These are phyloP conservation scores for Thalassiosira ordinaria DNA, from an alignment of 352 stramenopile genomes.

Conservation along the genomic window DNA sequence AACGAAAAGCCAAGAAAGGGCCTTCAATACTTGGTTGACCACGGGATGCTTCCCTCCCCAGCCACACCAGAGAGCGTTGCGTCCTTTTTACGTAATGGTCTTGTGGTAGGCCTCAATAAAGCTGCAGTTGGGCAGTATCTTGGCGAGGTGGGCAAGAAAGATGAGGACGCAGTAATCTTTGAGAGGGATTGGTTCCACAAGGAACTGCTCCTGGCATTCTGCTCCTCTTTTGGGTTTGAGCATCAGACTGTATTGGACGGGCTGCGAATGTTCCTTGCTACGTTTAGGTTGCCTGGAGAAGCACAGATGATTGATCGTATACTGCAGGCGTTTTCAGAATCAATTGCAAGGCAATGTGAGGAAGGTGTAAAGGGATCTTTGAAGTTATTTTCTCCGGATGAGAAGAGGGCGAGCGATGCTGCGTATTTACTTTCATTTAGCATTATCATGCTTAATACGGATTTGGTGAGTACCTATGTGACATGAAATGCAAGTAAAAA, in stretches of 20 bases:
- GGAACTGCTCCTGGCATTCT: constrained; percentile 81
- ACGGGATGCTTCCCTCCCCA: constrained; percentile 69
- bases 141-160: constrained; percentile 92
- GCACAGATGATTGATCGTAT: constrained; percentile 98
- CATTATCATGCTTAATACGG: constrained; percentile 93
- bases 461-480: constrained; percentile 68
- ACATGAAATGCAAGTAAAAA: no score
- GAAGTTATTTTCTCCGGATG: constrained; percentile 77
- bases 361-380: constrained; percentile 62
- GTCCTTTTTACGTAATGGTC: constrained; percentile 93
- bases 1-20: constrained; percentile 79
- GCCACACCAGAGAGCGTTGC: constrained; percentile 86
- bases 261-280: constrained; percentile 93
- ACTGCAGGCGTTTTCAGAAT: constrained; percentile 82
- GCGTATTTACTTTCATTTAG: constrained; percentile 94
- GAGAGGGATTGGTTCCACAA: constrained; percentile 82
- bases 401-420: constrained; percentile 88
- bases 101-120: constrained; percentile 91
- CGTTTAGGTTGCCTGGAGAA: constrained; percentile 97
- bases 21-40: constrained; percentile 74
- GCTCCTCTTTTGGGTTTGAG: constrained; percentile 94
- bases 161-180: constrained; percentile 88
- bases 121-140: constrained; percentile 96
- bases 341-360: constrained; percentile 67
- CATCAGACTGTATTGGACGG: constrained; percentile 90